Conservation (phyloP, 2,329 filamentous ascomycete genomes). For the Epichloe hybrida region DNA sequence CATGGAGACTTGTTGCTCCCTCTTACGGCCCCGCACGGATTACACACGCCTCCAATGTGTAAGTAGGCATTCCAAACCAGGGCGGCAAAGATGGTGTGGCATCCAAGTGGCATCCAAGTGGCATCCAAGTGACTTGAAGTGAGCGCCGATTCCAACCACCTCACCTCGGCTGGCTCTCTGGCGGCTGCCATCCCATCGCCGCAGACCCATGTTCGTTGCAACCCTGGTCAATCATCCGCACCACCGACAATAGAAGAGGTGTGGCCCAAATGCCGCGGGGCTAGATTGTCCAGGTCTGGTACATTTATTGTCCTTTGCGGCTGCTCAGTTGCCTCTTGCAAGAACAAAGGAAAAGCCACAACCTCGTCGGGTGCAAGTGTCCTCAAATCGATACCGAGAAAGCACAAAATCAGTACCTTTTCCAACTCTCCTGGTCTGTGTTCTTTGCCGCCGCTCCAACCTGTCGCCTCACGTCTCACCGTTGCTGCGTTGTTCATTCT, state of each 20-base stretch:
- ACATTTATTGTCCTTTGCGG: neutral
- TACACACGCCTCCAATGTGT: neutral
- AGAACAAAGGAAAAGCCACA: neutral
- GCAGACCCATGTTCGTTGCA: conserved; percentile 5
- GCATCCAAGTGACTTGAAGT: neutral
- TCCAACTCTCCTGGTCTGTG: conserved; percentile 1
- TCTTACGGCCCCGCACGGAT: neutral
- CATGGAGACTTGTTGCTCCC: neutral
- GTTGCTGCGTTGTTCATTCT: conserved; percentile 4
- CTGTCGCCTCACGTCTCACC: conserved; percentile 4
- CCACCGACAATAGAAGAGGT: conserved; percentile 4
- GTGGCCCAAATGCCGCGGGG: conserved; percentile 1
- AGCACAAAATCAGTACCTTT: neutral
- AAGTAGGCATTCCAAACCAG: neutral
- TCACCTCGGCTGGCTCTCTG: neutral
- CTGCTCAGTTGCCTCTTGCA: neutral
- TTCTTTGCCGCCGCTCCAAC: conserved; percentile 1
- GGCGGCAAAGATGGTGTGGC: neutral
- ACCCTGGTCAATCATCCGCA: conserved; percentile 6
- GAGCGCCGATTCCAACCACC: neutral
- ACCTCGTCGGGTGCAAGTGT: neutral
- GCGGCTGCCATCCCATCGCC: neutral
- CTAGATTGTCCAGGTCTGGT: neutral
- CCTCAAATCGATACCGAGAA: neutral
- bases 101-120: neutral